Evolutionary conservation across 2,329 filamentous ascomycete genomes (phyloP).

Genomic region (Aspergillus tamarii): DNA sequence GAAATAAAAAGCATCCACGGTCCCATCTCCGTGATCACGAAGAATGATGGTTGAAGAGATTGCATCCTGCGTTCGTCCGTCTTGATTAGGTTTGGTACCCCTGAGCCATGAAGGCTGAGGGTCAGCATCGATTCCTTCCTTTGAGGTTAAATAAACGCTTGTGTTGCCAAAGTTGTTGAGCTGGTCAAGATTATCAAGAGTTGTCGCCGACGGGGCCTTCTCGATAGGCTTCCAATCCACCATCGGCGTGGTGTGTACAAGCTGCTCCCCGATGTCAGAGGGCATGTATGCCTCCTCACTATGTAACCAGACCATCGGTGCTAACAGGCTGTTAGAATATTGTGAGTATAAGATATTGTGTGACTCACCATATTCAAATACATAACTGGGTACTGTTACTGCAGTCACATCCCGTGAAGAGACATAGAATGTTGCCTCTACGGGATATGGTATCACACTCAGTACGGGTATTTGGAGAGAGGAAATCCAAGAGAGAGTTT

Average conservation of each 20-base stretch:
- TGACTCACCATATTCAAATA: conserved; percentile 49
- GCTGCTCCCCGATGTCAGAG: conserved; percentile 52
- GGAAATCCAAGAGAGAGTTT: not conserved
- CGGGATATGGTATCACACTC: not conserved
- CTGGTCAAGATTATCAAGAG: conserved; percentile 52
- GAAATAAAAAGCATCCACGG: conserved; percentile 65
- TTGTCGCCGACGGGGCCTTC: conserved; percentile 44
- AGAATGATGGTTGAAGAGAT: conserved; percentile 59
- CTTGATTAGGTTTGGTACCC: conserved; percentile 57
- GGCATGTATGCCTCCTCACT: conserved; percentile 54
- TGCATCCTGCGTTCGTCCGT: conserved; percentile 55
- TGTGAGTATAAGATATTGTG: not conserved
- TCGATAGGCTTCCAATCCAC: conserved; percentile 47
- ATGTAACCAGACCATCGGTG: conserved; percentile 56
- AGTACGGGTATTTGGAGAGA: conserved; percentile 1
- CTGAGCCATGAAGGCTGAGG: conserved; percentile 52
- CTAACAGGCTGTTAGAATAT: conserved; percentile 33
- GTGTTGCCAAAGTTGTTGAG: conserved; percentile 51
- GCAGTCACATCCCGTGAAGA: conserved; percentile 11
- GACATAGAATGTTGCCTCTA: not conserved
- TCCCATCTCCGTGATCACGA: conserved; percentile 57
- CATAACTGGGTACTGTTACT: conserved; percentile 45
- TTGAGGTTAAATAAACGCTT: conserved; percentile 54
- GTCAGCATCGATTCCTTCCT: conserved; percentile 48
- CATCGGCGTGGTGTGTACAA: conserved; percentile 51